Conservation (phyloP, 73 alveolate genomes). For the Paramecium tetraurelia region DNA sequence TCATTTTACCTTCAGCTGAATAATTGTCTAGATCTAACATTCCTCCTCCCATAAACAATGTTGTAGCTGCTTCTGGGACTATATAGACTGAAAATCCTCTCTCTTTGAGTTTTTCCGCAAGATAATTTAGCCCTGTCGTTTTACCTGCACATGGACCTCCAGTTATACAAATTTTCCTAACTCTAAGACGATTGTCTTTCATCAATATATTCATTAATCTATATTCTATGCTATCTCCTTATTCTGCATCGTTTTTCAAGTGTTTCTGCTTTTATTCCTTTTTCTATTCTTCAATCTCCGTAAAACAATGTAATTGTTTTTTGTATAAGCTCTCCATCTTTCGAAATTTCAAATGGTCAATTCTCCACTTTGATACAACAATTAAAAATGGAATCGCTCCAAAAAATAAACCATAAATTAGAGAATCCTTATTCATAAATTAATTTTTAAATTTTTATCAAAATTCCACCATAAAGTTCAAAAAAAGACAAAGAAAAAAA, state of each 20-base stretch:
- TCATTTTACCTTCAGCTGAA: slow-evolving; percentile 55
- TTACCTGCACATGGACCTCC: slow-evolving; percentile 93
- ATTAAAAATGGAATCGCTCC: neutral
- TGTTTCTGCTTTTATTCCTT: neutral
- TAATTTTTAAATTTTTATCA: neutral
- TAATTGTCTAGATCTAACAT: slow-evolving; percentile 61
- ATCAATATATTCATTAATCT: neutral
- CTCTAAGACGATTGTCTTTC: neutral
- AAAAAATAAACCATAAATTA: neutral
- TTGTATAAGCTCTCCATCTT: neutral
- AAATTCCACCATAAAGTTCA: neutral
- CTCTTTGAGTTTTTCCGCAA: slow-evolving; percentile 65
- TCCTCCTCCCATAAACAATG: slow-evolving; percentile 78
- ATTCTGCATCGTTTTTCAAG: neutral
- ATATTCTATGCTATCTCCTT: neutral
- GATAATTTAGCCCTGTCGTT: slow-evolving; percentile 69
- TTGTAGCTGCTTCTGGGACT: slow-evolving; percentile 86
- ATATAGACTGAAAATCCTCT: slow-evolving; percentile 67
- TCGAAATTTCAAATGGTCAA: neutral
- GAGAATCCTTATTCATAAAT: neutral
- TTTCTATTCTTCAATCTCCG: neutral
- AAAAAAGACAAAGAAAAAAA: no score
- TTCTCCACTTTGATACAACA: neutral
- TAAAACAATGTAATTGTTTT: neutral
- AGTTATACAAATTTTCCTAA: slow-evolving; percentile 65